Evolutionary conservation across 768 basidiomycete genomes (phyloP), one percentile per base, ranked within the genome.

Genomic region (Termitomyces sp.): DNA sequence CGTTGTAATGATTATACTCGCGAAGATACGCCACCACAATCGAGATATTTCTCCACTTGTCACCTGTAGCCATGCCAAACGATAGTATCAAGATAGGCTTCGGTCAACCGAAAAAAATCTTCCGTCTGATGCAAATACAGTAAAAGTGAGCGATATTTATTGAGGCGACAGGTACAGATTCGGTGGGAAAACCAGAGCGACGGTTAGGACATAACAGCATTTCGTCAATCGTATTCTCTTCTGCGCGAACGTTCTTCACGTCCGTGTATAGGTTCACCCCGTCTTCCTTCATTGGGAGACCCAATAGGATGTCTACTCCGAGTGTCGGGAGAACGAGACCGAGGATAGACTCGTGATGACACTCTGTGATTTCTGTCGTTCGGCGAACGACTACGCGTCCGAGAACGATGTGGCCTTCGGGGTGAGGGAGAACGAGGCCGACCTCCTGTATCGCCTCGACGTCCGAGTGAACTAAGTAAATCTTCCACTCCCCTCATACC

Each of bases 401-500:
- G 61, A 16, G 67, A 65, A 33, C 45, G 63, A 48, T 54, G 49
- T 22, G 51, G 62, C 44, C 56, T 59, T 53, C 50, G 45, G 54
- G 66, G 50, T 41, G 65, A 53, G 24, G 51, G 63, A 52, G 69
- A 65, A 49, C 67, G 70, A 47, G 61, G 54, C 54, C 67, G 61
- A 30, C 57, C 70, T 12, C 59, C 60, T 45, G 49, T 36, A 33
- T 61, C 51, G 2, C 67, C 70, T 13, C 73, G 67, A 36, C 70
- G 72, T 41, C 76, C 79, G 49, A 88, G 70, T 45, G 73, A 79
- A 61, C 70, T 81, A 61, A 91, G 70, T 56, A 91, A 65, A n/a
- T 80, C 80, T 68, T 91, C 86, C 6, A 89, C 88, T 18, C 79
- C 89, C 63, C 75, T 81, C 66, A 88, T 66, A 0, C 81, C 88